These are phyloP conservation scores for Staphylotrichum tortipilum DNA, from an alignment of 495 filamentous ascomycete genomes.

Conservation along the genomic window DNA sequence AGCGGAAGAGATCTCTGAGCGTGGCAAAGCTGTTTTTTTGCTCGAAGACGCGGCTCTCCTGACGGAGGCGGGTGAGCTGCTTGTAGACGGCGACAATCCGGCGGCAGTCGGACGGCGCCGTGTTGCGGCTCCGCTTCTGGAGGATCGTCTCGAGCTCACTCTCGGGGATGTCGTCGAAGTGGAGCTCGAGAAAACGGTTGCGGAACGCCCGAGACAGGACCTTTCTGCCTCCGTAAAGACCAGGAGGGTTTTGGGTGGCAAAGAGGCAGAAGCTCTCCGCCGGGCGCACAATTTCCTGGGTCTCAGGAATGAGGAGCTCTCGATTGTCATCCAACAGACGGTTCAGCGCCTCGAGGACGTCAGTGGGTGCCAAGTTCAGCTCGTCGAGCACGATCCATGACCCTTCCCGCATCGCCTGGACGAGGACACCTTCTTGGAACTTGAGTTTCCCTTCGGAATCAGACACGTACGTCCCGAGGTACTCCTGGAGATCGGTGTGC, in stretches of 20 bases:
- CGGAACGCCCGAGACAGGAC: constrained; percentile 87
- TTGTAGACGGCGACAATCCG: constrained; percentile 91
- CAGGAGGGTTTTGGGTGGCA: constrained; percentile 97
- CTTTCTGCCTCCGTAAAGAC: constrained; percentile 91
- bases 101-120: constrained; percentile 82
- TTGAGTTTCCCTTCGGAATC: constrained; percentile 69
- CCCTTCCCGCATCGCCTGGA: constrained; percentile 83
- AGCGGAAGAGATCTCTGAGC: constrained; percentile 89
- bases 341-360: constrained; percentile 93
- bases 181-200: constrained; percentile 92
- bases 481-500: constrained; percentile 96
- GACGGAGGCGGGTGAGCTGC: constrained; percentile 77
- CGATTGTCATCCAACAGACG: constrained; percentile 92
- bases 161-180: constrained; percentile 97
- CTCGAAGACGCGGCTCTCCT: constrained; percentile 85
- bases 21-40: constrained; percentile 98
- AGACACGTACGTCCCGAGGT: constrained; percentile 89
- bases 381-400: constrained; percentile 98
- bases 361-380: constrained; percentile 89
- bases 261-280: constrained; percentile 96
- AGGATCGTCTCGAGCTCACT: constrained; percentile 90
- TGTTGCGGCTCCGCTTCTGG: constrained; percentile 71
- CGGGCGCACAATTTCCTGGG: constrained; percentile 84
- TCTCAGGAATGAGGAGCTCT: constrained; percentile 95
- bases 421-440: constrained; percentile 91